Conservation (phyloP, 345 rosid genomes). For the Eucalyptus lansdowneana region DNA sequence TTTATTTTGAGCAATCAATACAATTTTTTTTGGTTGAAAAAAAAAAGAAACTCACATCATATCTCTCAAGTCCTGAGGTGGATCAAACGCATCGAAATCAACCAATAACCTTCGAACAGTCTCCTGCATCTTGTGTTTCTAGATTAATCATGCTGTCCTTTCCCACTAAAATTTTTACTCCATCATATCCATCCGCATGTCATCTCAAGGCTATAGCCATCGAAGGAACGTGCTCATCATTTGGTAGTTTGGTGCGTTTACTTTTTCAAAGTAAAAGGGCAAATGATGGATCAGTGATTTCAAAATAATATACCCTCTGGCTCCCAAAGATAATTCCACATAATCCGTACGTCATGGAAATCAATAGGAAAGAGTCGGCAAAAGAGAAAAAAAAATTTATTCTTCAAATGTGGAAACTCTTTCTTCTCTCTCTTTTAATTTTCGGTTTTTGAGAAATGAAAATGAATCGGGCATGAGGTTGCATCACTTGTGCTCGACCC, state of each 20-base stretch:
- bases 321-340: background rate
- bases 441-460: background rate
- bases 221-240: background rate
- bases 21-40: background rate
- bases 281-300: background rate
- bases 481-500: background rate
- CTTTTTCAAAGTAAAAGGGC: background rate
- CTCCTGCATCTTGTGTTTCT: background rate
- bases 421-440: background rate
- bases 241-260: background rate
- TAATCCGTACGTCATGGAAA: background rate
- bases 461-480: background rate
- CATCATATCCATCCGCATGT: background rate
- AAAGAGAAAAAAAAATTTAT: background rate
- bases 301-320: background rate
- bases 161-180: background rate
- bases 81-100: background rate
- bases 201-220: background rate
- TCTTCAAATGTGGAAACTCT: background rate
- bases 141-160: background rate
- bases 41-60: background rate
- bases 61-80: background rate
- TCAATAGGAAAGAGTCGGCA: background rate
- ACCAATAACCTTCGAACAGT: background rate
- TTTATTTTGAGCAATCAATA: background rate